Evolutionary conservation across 345 rosid species (phyloP).

Genomic region (Melaleuca quinquenervia): DNA sequence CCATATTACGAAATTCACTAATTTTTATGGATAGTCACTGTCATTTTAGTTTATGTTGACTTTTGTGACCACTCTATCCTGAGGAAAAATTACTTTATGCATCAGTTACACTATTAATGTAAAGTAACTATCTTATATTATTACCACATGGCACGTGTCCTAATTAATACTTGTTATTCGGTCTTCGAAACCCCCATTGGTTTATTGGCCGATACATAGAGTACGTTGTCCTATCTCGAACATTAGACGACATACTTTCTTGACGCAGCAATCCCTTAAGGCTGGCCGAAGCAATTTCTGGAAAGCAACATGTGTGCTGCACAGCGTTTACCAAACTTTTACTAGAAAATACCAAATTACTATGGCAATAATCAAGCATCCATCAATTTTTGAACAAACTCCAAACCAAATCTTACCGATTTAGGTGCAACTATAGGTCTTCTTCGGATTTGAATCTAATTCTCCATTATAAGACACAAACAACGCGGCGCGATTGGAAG

Average conservation of each 20-base stretch:
- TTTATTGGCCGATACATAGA: neutral
- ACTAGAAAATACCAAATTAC: neutral
- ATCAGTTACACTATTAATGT: neutral
- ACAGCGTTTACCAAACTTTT: neutral
- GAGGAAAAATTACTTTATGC: neutral
- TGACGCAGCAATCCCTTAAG: neutral
- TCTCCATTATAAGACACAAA: neutral
- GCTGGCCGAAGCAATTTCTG: neutral
- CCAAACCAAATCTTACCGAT: neutral
- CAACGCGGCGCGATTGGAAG: rapidly evolving
- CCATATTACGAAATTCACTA: too few relatives aligned
- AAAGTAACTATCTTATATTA: neutral
- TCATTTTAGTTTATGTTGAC: too few relatives aligned
- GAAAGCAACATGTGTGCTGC: neutral
- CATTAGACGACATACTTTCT: neutral
- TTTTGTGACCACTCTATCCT: too few relatives aligned
- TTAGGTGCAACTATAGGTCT: neutral
- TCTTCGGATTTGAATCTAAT: rapidly evolving
- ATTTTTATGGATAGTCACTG: too few relatives aligned
- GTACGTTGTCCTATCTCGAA: neutral
- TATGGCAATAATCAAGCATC: neutral
- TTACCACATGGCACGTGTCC: neutral
- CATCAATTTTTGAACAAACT: neutral
- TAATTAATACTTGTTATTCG: neutral
- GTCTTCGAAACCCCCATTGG: neutral